phyloP scores from a whole-genome alignment of 495 filamentous ascomycete species.

The Haplographium delicatum region DNA sequence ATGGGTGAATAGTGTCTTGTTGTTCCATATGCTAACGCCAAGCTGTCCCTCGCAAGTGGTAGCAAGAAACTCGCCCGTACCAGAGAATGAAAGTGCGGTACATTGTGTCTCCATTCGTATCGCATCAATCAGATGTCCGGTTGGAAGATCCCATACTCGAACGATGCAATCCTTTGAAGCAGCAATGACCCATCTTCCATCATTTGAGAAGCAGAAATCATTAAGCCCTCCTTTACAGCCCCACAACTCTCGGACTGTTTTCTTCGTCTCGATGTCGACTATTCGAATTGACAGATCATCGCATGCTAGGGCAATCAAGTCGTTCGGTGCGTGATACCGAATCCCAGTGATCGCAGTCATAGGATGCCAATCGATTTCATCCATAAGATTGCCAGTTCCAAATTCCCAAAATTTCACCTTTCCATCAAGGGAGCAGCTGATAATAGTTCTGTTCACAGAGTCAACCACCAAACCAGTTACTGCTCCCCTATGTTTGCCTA shows the following conservation, averaged over 20 bases:
- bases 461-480: conserved; percentile 85
- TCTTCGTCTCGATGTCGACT: conserved; percentile 85
- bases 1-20: conserved; percentile 82
- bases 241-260: conserved; percentile 88
- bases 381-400: conserved; percentile 63
- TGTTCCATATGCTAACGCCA: conserved; percentile 94
- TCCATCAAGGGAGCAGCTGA: conserved; percentile 87
- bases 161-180: conserved; percentile 78
- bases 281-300: conserved; percentile 85
- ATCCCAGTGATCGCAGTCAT: conserved; percentile 74
- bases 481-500: conserved; percentile 68
- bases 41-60: conserved; percentile 77
- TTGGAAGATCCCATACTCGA: conserved; percentile 92
- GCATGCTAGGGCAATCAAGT: conserved; percentile 85
- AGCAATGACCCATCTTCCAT: conserved; percentile 90
- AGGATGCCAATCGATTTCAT: conserved; percentile 80
- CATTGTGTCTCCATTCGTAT: conserved; percentile 71
- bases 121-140: conserved; percentile 88
- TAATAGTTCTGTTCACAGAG: conserved; percentile 71
- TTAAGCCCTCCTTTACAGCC: conserved; percentile 75
- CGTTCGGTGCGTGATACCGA: conserved; percentile 71
- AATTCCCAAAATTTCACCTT: conserved; percentile 99
- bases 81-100: conserved; percentile 79
- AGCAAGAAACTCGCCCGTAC: conserved; percentile 86
- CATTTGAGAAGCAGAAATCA: conserved; percentile 86